Percentiles rank a stretch among this genome's conserved stretches.
Conservation (phyloP, 345 rosid species). For the Populus deltoides region DNA sequence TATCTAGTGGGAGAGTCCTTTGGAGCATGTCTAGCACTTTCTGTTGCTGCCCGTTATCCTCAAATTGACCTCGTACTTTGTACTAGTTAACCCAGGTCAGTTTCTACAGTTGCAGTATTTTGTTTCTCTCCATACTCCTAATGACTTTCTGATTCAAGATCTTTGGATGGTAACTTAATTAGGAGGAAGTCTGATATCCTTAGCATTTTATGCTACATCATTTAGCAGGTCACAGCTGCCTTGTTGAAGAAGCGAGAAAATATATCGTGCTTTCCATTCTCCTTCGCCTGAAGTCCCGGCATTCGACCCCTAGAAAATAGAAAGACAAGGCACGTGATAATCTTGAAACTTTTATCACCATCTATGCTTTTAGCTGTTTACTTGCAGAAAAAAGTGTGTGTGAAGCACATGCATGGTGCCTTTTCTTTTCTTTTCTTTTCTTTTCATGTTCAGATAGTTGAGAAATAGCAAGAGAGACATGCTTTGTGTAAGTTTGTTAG, state of each 20-base stretch:
- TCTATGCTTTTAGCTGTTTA: background rate
- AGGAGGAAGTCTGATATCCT: slow-evolving; percentile 21
- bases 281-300: background rate
- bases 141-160: background rate
- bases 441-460: background rate
- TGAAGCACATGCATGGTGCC: background rate
- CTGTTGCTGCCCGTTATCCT: slow-evolving; percentile 75
- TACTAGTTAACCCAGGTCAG: slow-evolving; percentile 76
- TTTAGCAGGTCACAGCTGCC: slow-evolving; percentile 70
- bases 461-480: background rate
- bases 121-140: slow-evolving; percentile 5
- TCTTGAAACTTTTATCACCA: background rate
- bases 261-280: background rate
- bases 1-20: slow-evolving; percentile 75
- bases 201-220: slow-evolving; percentile 53
- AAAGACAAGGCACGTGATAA: too few relatives aligned
- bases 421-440: background rate
- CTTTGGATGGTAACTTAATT: slow-evolving; percentile 2
- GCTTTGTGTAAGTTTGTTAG: background rate
- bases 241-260: background rate
- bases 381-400: background rate
- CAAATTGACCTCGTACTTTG: slow-evolving; percentile 52
- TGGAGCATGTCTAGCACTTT: slow-evolving; percentile 92
- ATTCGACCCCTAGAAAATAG: background rate
- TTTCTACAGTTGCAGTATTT: slow-evolving; percentile 7